phyloP scores from a whole-genome alignment of 2,329 filamentous ascomycete genomes.

The Dendryphion nanum region DNA sequence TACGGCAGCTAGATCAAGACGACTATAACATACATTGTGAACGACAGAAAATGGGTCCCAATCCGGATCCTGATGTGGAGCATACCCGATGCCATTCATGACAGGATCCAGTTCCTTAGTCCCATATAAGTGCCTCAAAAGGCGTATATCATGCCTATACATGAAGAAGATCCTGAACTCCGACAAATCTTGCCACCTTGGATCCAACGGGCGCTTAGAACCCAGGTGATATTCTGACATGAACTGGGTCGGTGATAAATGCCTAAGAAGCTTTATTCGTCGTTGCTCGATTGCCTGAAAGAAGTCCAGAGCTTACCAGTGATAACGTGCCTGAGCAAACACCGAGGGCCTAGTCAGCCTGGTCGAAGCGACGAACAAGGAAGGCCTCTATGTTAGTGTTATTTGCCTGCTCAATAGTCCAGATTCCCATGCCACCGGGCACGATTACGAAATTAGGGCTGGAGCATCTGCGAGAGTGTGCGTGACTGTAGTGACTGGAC shows the following conservation, averaged over 20 bases:
- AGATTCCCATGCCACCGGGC: conserved; percentile 52
- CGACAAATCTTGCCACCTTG: conserved; percentile 65
- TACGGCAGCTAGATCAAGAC: too few species aligned
- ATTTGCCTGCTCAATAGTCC: not conserved
- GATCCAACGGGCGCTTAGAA: conserved; percentile 61
- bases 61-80: not conserved
- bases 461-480: conserved; percentile 52
- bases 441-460: conserved; percentile 58
- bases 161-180: conserved; percentile 59
- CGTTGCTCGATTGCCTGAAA: conserved; percentile 60
- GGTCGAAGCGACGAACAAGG: conserved; percentile 2
- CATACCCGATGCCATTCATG: conserved; percentile 1
- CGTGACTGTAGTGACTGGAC: conserved; percentile 36
- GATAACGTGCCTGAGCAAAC: conserved; percentile 63
- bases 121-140: not conserved
- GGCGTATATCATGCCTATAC: conserved; percentile 54
- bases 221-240: conserved; percentile 57
- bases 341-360: conserved; percentile 56
- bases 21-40: not conserved
- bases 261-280: conserved; percentile 59
- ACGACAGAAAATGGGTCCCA: not conserved
- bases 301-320: conserved; percentile 55
- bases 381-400: conserved; percentile 1
- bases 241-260: conserved; percentile 41
- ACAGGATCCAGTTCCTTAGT: not conserved